Percentiles rank a stretch among this genome's conserved stretches.
phyloP scores from a whole-genome alignment of 495 filamentous ascomycete species.

The Talaromyces wortmannii region DNA sequence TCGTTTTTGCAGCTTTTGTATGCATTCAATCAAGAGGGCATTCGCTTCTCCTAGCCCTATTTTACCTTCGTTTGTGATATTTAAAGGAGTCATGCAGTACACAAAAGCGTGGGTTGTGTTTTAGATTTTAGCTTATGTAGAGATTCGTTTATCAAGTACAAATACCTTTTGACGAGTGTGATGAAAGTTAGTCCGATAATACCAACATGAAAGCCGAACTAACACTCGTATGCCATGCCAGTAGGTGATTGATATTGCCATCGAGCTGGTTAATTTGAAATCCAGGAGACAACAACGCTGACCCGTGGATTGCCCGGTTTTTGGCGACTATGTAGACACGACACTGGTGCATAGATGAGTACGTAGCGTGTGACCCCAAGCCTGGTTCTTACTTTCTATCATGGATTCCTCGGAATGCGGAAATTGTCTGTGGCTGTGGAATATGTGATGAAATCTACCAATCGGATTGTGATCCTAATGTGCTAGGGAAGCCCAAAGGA shows the following conservation, averaged over 20 bases:
- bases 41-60: slow-evolving; percentile 6
- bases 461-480: too few relatives aligned
- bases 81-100: background rate
- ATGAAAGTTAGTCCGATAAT: too few relatives aligned
- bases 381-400: background rate
- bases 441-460: background rate
- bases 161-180: background rate
- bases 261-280: too few relatives aligned
- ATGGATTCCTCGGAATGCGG: background rate
- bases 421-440: background rate
- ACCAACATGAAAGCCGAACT: background rate
- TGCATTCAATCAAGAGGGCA: slow-evolving; percentile 7
- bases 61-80: background rate
- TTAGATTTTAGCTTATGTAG: background rate
- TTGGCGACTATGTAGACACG: background rate
- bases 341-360: background rate
- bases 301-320: background rate
- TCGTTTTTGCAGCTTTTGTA: slow-evolving; percentile 6
- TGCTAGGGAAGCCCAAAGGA: too few relatives aligned
- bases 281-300: background rate
- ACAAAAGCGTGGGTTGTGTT: background rate
- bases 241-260: background rate
- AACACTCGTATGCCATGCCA: background rate
- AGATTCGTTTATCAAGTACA: background rate
- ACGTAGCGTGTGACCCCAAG: background rate